Evolutionary conservation across 2,329 filamentous ascomycete species (phyloP).

Genomic region (Monilinia aucupariae): DNA sequence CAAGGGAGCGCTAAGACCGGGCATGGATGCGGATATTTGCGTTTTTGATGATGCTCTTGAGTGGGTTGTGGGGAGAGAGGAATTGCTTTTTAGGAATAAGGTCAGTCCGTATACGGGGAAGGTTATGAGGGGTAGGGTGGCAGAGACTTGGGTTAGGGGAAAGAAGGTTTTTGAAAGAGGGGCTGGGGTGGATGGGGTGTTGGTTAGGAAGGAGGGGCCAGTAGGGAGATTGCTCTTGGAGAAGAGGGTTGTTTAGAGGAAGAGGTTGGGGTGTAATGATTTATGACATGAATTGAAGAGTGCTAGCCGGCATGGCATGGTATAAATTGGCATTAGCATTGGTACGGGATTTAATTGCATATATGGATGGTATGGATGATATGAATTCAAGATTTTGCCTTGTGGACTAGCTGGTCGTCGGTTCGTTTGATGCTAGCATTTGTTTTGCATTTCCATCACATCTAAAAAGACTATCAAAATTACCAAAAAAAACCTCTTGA

Average conservation of each 20-base stretch:
- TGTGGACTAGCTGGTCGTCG: not conserved
- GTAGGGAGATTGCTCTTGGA: conserved; percentile 48
- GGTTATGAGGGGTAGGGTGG: conserved; percentile 49
- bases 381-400: not conserved
- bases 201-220: conserved; percentile 42
- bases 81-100: conserved; percentile 65
- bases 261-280: not conserved
- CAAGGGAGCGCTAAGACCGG: conserved; percentile 76
- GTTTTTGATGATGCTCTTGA: conserved; percentile 81
- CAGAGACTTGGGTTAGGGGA: conserved; percentile 35
- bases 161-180: conserved; percentile 32
- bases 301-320: not conserved
- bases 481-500: too few relatives aligned
- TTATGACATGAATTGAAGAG: not conserved
- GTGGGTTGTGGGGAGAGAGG: conserved; percentile 67
- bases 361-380: not conserved
- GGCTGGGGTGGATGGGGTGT: conserved; percentile 38
- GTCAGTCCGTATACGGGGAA: conserved; percentile 49
- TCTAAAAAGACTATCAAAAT: too few relatives aligned
- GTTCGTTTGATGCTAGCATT: not conserved
- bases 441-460: not conserved
- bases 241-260: conserved; percentile 28
- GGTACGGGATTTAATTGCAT: conserved; percentile 1
- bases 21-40: conserved; percentile 85
- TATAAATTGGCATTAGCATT: not conserved